A percentile compares a stretch with the other conserved stretches of the same genome.
phyloP scores from a whole-genome alignment of 2,329 filamentous ascomycete genomes.

The Catunica adiposa region DNA sequence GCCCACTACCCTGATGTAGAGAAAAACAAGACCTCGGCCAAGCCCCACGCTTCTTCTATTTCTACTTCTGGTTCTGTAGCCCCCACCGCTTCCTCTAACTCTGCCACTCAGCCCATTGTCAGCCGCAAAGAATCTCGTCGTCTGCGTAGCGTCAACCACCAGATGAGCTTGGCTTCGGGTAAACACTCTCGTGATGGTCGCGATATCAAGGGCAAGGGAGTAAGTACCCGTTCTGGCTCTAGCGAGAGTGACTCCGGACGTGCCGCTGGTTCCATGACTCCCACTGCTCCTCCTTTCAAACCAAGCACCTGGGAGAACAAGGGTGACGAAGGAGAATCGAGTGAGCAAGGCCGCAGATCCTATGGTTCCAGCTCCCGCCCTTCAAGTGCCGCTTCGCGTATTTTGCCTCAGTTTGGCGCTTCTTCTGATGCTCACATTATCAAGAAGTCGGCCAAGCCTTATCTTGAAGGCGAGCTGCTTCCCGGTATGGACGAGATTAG shows the following conservation, averaged over 20 bases:
- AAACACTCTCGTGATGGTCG: not conserved
- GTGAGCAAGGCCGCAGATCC: not conserved
- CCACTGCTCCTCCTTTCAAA: slow-evolving; percentile 11
- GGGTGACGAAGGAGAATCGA: not conserved
- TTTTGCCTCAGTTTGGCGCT: not conserved
- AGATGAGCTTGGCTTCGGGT: not conserved
- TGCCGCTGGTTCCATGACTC: slow-evolving; percentile 3
- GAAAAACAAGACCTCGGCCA: slow-evolving; percentile 13
- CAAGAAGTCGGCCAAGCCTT: slow-evolving; percentile 24
- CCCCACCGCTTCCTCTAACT: not conserved
- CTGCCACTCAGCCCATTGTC: not conserved
- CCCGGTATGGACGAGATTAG: slow-evolving; percentile 26
- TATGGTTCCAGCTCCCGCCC: not conserved
- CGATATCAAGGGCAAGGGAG: slow-evolving; percentile 2
- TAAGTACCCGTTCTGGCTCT: slow-evolving; percentile 5
- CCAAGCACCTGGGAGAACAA: slow-evolving; percentile 4
- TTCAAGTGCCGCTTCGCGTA: not conserved
- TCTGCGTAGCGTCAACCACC: slow-evolving; percentile 11
- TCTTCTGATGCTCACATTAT: slow-evolving; percentile 3
- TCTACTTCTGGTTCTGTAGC: not conserved
- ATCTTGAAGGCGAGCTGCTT: slow-evolving; percentile 38
- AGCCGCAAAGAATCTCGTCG: slow-evolving; percentile 12
- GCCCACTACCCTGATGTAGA: slow-evolving; percentile 25
- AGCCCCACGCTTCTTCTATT: not conserved
- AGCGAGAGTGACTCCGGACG: slow-evolving; percentile 6